These are phyloP conservation scores for Ascochyta viciae-villosae DNA, from an alignment of 2,329 filamentous ascomycete species.

Conservation along the genomic window DNA sequence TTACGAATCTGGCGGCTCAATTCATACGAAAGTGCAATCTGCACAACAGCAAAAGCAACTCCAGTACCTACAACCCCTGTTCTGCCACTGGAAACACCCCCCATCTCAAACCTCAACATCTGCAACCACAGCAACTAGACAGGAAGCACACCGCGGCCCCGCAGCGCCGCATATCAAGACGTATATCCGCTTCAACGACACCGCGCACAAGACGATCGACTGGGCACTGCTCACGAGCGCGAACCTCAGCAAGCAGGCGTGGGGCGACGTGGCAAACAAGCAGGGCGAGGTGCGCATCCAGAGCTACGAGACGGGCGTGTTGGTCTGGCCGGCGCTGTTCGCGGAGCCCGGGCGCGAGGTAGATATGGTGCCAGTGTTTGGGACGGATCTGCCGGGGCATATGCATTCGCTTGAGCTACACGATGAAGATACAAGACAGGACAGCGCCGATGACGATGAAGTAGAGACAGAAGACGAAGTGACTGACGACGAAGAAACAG, in stretches of 20 bases:
- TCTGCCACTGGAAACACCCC: slow-evolving; percentile 74
- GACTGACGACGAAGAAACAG: neutral
- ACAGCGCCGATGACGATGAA: slow-evolving; percentile 16
- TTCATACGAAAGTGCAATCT: slow-evolving; percentile 80
- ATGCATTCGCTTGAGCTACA: neutral
- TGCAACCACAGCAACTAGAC: neutral
- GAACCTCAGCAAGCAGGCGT: slow-evolving; percentile 89
- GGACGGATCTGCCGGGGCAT: slow-evolving; percentile 60
- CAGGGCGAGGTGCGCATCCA: slow-evolving; percentile 71
- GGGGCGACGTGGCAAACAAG: slow-evolving; percentile 71
- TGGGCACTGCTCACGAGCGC: slow-evolving; percentile 91
- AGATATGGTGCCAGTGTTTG: slow-evolving; percentile 74
- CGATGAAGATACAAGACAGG: neutral
- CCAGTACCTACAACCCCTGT: slow-evolving; percentile 70
- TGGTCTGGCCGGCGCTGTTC: slow-evolving; percentile 76
- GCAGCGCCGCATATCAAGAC: slow-evolving; percentile 92
- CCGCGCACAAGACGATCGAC: slow-evolving; percentile 63
- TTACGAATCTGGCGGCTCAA: slow-evolving; percentile 77
- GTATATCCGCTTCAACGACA: slow-evolving; percentile 71
- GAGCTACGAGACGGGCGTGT: slow-evolving; percentile 83
- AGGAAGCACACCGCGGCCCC: slow-evolving; percentile 49
- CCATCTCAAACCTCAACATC: neutral
- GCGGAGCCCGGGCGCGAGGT: slow-evolving; percentile 31
- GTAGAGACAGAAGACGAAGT: slow-evolving; percentile 11
- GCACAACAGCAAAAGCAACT: slow-evolving; percentile 76